phyloP scores from a whole-genome alignment of 257 asterid genomes.

The Solanum microdontum region DNA sequence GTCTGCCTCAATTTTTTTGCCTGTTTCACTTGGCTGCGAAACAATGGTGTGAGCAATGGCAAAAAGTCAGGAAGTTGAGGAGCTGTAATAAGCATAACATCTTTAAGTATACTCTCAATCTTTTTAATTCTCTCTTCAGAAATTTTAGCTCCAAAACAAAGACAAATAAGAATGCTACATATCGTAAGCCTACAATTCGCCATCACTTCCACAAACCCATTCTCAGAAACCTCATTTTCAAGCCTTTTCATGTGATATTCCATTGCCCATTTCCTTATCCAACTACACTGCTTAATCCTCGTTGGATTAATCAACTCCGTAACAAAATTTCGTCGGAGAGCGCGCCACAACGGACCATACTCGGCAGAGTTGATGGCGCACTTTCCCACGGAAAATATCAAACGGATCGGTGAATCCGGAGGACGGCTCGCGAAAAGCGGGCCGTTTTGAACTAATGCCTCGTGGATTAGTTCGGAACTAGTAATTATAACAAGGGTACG shows the following conservation, averaged over 20 bases:
- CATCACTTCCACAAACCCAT: slow-evolving; percentile 82
- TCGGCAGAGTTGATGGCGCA: slow-evolving; percentile 95
- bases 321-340: slow-evolving; percentile 81
- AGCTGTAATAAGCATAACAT: slow-evolving; percentile 71
- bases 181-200: slow-evolving; percentile 63
- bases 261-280: slow-evolving; percentile 80
- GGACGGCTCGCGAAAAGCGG: slow-evolving; percentile 85
- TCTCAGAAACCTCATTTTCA: slow-evolving; percentile 18
- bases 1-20: slow-evolving; percentile 56
- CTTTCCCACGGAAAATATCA: slow-evolving; percentile 76
- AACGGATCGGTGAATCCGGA: slow-evolving; percentile 80
- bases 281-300: slow-evolving; percentile 73
- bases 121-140: slow-evolving; percentile 38
- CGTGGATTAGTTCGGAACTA: slow-evolving; percentile 76
- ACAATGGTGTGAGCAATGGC: slow-evolving; percentile 60
- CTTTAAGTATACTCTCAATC: slow-evolving; percentile 61
- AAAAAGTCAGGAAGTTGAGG: slow-evolving; percentile 90
- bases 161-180: slow-evolving; percentile 72
- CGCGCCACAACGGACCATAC: slow-evolving; percentile 92
- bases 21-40: slow-evolving; percentile 48
- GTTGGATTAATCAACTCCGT: slow-evolving; percentile 81
- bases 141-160: slow-evolving; percentile 75
- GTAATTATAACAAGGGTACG: slow-evolving; percentile 64
- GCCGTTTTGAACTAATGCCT: slow-evolving; percentile 72
- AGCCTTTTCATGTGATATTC: slow-evolving; percentile 65